These are phyloP conservation scores for Lactifluus volemus DNA, from an alignment of 768 basidiomycete species.

Conservation along the genomic window DNA sequence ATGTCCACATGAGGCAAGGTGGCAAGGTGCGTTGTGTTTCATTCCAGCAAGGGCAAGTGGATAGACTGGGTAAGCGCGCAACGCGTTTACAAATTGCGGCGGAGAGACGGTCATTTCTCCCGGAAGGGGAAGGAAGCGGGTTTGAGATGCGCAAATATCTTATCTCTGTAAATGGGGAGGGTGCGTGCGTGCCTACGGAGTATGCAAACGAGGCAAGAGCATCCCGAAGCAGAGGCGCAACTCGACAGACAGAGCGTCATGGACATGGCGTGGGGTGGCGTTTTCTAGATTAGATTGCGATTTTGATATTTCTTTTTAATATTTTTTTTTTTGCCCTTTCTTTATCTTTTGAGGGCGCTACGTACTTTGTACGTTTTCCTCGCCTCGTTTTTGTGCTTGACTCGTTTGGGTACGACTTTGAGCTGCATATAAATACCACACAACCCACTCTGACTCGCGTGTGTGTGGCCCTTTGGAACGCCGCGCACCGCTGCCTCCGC, in stretches of 20 bases:
- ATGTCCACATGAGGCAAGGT: not conserved
- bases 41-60: not conserved
- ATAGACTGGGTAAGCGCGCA: not conserved
- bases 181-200: not conserved
- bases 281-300: not conserved
- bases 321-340: not conserved
- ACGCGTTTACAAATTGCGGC: not conserved
- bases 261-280: not conserved
- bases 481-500: not conserved
- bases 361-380: not conserved
- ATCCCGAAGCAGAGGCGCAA: not conserved
- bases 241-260: not conserved
- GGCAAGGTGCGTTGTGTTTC: not conserved
- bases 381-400: not conserved
- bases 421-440: not conserved
- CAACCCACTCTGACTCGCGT: not conserved
- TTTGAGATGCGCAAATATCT: not conserved
- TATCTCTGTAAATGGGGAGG: slow-evolving; percentile 2
- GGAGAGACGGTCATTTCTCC: not conserved
- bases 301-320: not conserved
- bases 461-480: not conserved
- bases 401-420: not conserved
- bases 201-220: slow-evolving; percentile 8
- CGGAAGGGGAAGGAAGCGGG: not conserved
- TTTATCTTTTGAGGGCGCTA: not conserved